Conservation (phyloP, 2,329 filamentous ascomycete genomes). For the Colletotrichum euphorbiae region DNA sequence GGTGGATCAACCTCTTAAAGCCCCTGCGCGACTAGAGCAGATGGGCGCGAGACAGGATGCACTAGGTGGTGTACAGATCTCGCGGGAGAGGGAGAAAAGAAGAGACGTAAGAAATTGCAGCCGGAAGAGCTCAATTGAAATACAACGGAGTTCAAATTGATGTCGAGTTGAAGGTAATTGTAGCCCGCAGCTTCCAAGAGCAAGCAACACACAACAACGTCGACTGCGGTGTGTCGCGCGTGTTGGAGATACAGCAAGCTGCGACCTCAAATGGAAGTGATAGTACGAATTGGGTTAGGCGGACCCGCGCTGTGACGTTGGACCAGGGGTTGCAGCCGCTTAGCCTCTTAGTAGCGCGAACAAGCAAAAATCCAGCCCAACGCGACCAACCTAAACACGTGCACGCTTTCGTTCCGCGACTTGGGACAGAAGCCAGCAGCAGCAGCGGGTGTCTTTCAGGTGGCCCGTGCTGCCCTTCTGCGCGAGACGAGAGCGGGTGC, state of each 20-base stretch:
- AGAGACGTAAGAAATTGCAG: background rate
- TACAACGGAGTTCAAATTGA: background rate
- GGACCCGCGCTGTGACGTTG: conserved; percentile 26
- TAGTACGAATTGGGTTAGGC: conserved; percentile 23
- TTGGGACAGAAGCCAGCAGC: background rate
- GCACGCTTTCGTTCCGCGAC: conserved; percentile 34
- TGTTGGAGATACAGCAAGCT: conserved; percentile 8
- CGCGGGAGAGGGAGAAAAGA: background rate
- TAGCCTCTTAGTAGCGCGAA: conserved; percentile 28
- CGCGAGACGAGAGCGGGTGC: background rate
- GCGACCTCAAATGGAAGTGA: conserved; percentile 22
- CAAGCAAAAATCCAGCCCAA: conserved; percentile 19
- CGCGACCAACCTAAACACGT: conserved; percentile 40
- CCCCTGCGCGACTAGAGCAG: conserved; percentile 27
- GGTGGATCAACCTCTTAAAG: conserved; percentile 39
- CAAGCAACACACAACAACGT: conserved; percentile 8
- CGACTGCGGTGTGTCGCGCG: conserved; percentile 35
- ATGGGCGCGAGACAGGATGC: conserved; percentile 17
- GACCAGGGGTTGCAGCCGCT: conserved; percentile 19
- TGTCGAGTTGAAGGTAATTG: conserved; percentile 5
- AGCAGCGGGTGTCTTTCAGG: background rate
- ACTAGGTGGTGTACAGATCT: background rate
- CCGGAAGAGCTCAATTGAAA: background rate
- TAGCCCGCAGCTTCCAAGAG: background rate
- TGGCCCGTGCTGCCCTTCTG: conserved; percentile 26